phyloP scores from a whole-genome alignment of 257 asterid species.

The Plantago ovata region DNA sequence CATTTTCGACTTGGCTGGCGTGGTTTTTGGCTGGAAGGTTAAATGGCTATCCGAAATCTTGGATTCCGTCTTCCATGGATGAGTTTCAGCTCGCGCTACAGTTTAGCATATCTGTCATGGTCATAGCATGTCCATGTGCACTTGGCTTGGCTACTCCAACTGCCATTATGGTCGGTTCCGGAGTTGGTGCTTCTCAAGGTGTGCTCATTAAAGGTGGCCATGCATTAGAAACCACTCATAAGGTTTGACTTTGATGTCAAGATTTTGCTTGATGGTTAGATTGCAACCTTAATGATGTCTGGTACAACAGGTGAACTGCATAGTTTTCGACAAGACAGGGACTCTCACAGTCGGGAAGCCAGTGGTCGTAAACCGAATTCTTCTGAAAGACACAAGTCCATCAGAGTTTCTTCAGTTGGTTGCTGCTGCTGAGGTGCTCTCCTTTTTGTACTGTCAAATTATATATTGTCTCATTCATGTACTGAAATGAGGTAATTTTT shows the following conservation, averaged over 20 bases:
- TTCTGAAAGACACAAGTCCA: not conserved
- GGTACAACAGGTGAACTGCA: constrained; percentile 22
- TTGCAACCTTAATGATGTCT: not conserved
- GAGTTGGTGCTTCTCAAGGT: constrained; percentile 42
- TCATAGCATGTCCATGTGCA: constrained; percentile 53
- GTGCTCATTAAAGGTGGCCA: constrained; percentile 36
- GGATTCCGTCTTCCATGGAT: constrained; percentile 41
- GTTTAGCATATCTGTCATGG: constrained; percentile 46
- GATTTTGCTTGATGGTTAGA: not conserved
- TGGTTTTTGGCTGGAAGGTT: constrained; percentile 37
- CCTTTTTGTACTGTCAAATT: too few species aligned
- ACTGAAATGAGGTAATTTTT: too few species aligned
- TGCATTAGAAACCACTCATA: constrained; percentile 35
- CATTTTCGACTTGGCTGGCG: constrained; percentile 36
- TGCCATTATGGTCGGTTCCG: constrained; percentile 49
- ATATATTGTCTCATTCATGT: too few species aligned
- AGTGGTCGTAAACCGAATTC: constrained; percentile 5
- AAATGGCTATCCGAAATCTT: constrained; percentile 28
- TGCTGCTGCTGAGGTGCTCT: constrained; percentile 22
- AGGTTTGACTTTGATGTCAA: constrained; percentile 17
- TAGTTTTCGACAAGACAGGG: constrained; percentile 39
- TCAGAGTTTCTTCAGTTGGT: constrained; percentile 10
- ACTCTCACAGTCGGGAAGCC: constrained; percentile 35
- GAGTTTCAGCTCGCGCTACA: constrained; percentile 38
- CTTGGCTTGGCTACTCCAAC: constrained; percentile 54